A percentile compares a stretch with the other conserved stretches of the same genome.
Conservation (phyloP, 2,329 filamentous ascomycete species). For the Stagonosporopsis vannaccii region DNA sequence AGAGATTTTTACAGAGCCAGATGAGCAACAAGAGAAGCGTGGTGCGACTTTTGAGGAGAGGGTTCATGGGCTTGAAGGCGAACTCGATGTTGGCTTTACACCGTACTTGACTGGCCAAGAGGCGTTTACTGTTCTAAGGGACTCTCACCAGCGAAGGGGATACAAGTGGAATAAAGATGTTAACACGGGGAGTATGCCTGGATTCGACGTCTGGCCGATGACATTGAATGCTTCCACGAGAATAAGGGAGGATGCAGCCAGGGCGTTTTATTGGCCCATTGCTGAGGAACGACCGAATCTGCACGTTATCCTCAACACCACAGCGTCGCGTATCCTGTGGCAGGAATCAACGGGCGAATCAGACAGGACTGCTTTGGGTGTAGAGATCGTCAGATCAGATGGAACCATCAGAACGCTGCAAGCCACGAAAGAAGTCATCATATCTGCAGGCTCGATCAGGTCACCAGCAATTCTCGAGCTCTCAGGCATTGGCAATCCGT, state of each 20-base stretch:
- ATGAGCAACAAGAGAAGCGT: constrained; percentile 18
- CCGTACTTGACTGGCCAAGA: constrained; percentile 34
- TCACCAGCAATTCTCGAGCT: constrained; percentile 46
- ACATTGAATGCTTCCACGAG: constrained; percentile 51
- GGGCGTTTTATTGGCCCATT: constrained; percentile 58
- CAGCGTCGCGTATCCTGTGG: constrained; percentile 53
- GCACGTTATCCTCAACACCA: constrained; percentile 53
- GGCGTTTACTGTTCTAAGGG: constrained; percentile 43
- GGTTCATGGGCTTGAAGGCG: constrained; percentile 33
- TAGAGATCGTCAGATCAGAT: constrained; percentile 32
- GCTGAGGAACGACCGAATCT: constrained; percentile 51
- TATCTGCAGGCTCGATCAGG: constrained; percentile 46
- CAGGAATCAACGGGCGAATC: not conserved
- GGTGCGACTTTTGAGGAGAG: constrained; percentile 36
- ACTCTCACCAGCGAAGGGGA: constrained; percentile 46
- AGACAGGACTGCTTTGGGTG: constrained; percentile 29
- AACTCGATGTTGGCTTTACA: constrained; percentile 40
- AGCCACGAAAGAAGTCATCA: constrained; percentile 42
- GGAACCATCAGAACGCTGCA: constrained; percentile 27
- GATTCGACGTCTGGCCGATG: constrained; percentile 53
- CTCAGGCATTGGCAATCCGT: constrained; percentile 48
- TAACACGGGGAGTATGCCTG: constrained; percentile 55
- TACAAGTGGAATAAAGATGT: constrained; percentile 52
- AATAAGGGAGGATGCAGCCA: constrained; percentile 56
- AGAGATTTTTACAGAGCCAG: constrained; percentile 38